These are phyloP conservation scores for Ascochyta fabae DNA, from an alignment of 2,329 filamentous ascomycete species.

Conservation along the genomic window DNA sequence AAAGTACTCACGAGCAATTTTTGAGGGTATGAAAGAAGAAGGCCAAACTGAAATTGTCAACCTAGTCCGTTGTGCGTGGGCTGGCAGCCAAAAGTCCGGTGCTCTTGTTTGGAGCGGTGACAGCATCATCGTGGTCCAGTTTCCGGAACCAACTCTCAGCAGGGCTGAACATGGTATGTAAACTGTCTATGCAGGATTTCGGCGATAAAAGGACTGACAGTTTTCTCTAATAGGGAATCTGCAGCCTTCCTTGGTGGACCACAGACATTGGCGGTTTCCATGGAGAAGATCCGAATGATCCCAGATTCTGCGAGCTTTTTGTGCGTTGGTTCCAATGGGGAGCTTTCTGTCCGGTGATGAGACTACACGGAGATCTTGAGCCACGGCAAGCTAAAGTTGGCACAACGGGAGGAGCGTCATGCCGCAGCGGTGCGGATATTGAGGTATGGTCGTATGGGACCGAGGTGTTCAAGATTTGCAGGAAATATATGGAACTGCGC, in stretches of 20 bases:
- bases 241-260: constrained; percentile 71
- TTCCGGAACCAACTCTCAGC: constrained; percentile 67
- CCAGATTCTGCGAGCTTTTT: constrained; percentile 67
- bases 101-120: constrained; percentile 72
- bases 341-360: constrained; percentile 70
- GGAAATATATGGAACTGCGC: constrained; percentile 64
- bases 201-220: no score
- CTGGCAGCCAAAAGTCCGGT: constrained; percentile 67
- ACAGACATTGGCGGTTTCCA: constrained; percentile 76
- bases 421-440: constrained; percentile 60
- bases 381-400: constrained; percentile 59
- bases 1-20: constrained; percentile 66
- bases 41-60: constrained; percentile 67
- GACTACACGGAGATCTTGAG: constrained; percentile 70
- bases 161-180: constrained; percentile 65
- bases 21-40: constrained; percentile 61
- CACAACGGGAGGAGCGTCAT: constrained; percentile 46
- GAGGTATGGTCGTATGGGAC: constrained; percentile 72
- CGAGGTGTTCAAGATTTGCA: constrained; percentile 65
- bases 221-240: no score
- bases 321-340: constrained; percentile 75
- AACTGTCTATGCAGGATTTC: no score
- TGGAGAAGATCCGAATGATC: constrained; percentile 64
- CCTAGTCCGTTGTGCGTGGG: constrained; percentile 64
- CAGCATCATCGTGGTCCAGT: constrained; percentile 67